Conservation (phyloP, 2,329 filamentous ascomycete species). For the Xylariaceae sp. region DNA sequence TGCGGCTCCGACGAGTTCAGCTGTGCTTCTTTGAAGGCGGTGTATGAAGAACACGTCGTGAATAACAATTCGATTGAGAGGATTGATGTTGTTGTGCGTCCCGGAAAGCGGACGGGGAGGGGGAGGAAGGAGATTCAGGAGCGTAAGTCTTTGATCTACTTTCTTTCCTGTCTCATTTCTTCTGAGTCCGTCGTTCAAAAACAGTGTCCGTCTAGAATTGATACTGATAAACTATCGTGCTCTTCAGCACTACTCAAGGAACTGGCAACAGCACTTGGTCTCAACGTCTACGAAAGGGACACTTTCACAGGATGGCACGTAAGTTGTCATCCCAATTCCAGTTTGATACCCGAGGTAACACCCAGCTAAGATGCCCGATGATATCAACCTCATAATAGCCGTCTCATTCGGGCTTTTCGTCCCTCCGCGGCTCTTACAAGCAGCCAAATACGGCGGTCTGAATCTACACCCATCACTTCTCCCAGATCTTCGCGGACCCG, state of each 20-base stretch:
- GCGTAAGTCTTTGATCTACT: slow-evolving; percentile 43
- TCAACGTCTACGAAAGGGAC: slow-evolving; percentile 70
- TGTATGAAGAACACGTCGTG: slow-evolving; percentile 56
- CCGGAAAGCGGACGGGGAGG: slow-evolving; percentile 73
- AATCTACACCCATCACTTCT: slow-evolving; percentile 93
- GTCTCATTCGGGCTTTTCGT: slow-evolving; percentile 94
- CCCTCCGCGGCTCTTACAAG: slow-evolving; percentile 67
- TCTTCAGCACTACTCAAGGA: slow-evolving; percentile 66
- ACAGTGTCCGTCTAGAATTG: neutral
- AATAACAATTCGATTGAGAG: slow-evolving; percentile 60
- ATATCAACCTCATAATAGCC: slow-evolving; percentile 76
- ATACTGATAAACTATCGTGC: neutral
- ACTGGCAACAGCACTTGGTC: slow-evolving; percentile 57
- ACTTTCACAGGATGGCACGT: slow-evolving; percentile 81
- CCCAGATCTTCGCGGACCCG: slow-evolving; percentile 79
- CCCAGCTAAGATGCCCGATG: slow-evolving; percentile 47
- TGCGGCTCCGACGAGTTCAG: slow-evolving; percentile 94
- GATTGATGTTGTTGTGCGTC: slow-evolving; percentile 81
- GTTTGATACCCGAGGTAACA: neutral
- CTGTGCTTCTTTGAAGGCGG: slow-evolving; percentile 66
- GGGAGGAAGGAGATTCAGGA: slow-evolving; percentile 65
- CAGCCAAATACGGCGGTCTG: slow-evolving; percentile 75
- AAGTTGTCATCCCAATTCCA: slow-evolving; percentile 28
- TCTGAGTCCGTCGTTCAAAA: neutral
- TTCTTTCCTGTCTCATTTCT: neutral